Evolutionary conservation across 2,329 filamentous ascomycete genomes (phyloP), one percentile per base, ranked within the genome.

Genomic region (Scolecobasidium constrictum): DNA sequence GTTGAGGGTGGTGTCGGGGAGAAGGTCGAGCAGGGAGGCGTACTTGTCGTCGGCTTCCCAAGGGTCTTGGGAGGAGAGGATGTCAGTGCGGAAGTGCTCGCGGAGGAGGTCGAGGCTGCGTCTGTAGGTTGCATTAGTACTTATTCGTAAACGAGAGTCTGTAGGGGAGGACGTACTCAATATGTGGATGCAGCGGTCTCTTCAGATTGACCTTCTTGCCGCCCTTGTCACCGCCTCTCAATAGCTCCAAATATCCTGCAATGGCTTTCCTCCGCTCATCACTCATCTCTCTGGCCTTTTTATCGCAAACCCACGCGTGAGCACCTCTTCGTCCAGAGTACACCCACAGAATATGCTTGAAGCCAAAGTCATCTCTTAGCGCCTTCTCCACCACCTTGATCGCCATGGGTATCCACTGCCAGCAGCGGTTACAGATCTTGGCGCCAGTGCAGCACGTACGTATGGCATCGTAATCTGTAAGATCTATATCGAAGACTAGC

Each of bases 401-500:
- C 5, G 92, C 85, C 87, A 98, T 96, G 18, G 86, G 94, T 53
- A 94, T 93, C 62, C 96, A 98, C 39, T 83, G 73, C 92, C 92
- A 98, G 66, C 92, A 98, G 59, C 88, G 92, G 50, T 71, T 73
- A 61, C 92, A 98, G 50, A 98, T 96, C 52, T 85, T 93, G 6
- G 90, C 86, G 59, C 90, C 88, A 54, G 81, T 79, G 60, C 92
- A 98, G 65, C 92, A 98, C 20, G 88, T 95, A 52, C 92, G 81
- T 50, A 98, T 85, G 50, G 94, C 86, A 59, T 98, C 92, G 64
- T 98, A 98, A 65, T 96, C 92, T 43, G 92, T 96, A 75, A 98
- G 75, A 75, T 98, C 92, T 55, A 98, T 96, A 81, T 98, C 92
- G 62, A 98, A 96, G 53, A 94, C 94, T 31, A 98, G 69, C 61